These are phyloP conservation scores for Cucumis cinereus DNA, from an alignment of 306 rosid genomes.

Conservation along the genomic window DNA sequence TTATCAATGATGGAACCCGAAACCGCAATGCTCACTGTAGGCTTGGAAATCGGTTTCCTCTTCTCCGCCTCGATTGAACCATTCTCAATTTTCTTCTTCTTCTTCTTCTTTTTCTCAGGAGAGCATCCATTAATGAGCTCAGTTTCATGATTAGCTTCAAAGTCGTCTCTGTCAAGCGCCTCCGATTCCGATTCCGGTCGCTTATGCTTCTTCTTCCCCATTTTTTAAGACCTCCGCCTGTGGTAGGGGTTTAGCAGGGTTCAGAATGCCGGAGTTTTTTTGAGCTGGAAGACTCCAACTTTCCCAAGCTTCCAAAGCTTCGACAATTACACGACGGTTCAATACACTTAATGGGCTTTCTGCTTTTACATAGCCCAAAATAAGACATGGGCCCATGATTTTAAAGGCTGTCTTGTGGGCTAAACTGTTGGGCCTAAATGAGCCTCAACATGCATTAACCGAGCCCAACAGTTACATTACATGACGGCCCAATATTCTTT, in stretches of 20 bases:
- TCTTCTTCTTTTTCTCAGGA: constrained; percentile 15
- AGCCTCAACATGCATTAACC: not conserved
- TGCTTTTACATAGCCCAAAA: not conserved
- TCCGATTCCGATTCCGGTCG: constrained; percentile 17
- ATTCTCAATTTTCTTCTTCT: constrained; percentile 19
- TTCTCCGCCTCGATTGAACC: constrained; percentile 6
- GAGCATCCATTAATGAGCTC: constrained; percentile 20
- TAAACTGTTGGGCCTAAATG: not conserved
- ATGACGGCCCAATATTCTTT: not conserved
- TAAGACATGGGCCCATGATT: not conserved
- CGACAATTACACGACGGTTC: not conserved
- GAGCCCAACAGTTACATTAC: not conserved
- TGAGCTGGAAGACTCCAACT: not conserved
- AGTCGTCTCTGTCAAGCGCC: constrained; percentile 1
- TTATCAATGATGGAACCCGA: constrained; percentile 89
- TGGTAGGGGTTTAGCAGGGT: not conserved
- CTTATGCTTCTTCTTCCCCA: constrained; percentile 73
- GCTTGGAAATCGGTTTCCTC: constrained; percentile 17
- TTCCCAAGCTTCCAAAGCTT: not conserved
- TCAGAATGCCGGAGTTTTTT: not conserved
- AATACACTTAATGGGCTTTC: not conserved
- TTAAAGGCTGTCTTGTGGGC: not conserved
- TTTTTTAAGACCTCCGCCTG: constrained; percentile 5
- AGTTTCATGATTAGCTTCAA: constrained; percentile 1
- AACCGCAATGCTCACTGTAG: constrained; percentile 67